Evolutionary conservation across 2,329 filamentous ascomycete species (phyloP), one percentile per base, ranked within the genome.

Genomic region (Incumbomyces delicatus): DNA sequence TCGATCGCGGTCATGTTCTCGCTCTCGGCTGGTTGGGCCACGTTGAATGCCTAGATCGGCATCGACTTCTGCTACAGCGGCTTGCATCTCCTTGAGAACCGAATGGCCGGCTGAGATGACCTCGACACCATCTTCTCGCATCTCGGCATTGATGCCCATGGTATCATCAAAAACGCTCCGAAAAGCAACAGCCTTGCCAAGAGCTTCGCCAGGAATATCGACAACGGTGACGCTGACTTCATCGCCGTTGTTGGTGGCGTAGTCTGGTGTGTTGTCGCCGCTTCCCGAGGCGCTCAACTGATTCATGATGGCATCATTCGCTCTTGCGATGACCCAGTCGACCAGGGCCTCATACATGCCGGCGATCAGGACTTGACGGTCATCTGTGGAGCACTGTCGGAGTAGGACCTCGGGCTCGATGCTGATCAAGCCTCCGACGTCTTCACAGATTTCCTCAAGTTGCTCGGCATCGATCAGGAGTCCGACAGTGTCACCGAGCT

Each of bases 61-160:
- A 41, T 81, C 87, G 33, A 81, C 84, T 41, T 86, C 82, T 1
- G 79, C 68, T 4, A 95, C 78, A 1, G 89, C 87, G 48, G 81
- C 81, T 59, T 85, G 80, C 84, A 95, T 94, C 61, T 95, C 89
- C 32, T 85, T 81, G 12, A 90, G 63, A 8, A 96, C 83, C 0
- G 90, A 94, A 48, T 82, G 83, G n/a, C 85, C 85, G 1, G 80
- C 80, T 0, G 82, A 58, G 1, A 76, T 68, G 2, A 94, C 76
- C n/a, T 85, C 77, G 1, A 98, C 77, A 8, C 92, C 92, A 56
- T 98, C 92, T 52, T 90, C 83, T 60, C 90, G 94, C 89, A 98
- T 96, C 69, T 98, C 92, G 0, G 84, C 77, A 57, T 96, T 96
- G 68, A 98, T 95, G 43, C 92, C 92, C 16, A 83, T 72, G n/a